Evolutionary conservation across 306 rosid species (phyloP).

Genomic region (Delonix regia): DNA sequence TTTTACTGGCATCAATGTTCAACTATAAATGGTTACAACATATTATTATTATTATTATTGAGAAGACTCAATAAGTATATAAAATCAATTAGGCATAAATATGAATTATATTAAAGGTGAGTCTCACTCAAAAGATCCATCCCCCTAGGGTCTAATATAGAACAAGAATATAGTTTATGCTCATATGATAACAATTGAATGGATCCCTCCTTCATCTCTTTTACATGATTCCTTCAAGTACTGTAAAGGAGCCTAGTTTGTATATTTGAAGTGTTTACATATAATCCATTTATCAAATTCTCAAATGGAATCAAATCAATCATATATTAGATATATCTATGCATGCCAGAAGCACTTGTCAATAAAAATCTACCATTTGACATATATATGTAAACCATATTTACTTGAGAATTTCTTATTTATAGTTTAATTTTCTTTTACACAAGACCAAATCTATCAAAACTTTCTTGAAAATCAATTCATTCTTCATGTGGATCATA

Average conservation of each 20-base stretch:
- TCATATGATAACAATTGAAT: not conserved
- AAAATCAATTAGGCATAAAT: not conserved
- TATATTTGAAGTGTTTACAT: not conserved
- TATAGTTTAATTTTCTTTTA: too few species aligned
- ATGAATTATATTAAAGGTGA: not conserved
- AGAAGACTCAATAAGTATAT: not conserved
- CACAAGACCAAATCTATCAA: too few species aligned
- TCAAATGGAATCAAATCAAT: not conserved
- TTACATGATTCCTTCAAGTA: not conserved
- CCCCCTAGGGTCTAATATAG: too few species aligned
- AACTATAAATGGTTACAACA: conserved; percentile 27
- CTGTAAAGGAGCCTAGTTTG: not conserved
- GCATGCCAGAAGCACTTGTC: too few species aligned
- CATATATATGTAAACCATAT: too few species aligned
- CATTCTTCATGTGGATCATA: conserved; percentile 19
- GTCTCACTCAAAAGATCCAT: too few species aligned
- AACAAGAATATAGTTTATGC: not conserved
- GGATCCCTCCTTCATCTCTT: too few species aligned
- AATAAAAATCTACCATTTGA: too few species aligned
- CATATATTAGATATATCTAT: not conserved
- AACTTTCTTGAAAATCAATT: not conserved
- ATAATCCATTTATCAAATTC: not conserved
- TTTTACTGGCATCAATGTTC: conserved; percentile 66
- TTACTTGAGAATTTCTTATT: too few species aligned
- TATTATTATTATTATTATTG: too few species aligned